Base-by-base conservation (phyloP, 73 alveolate species). In the Stentor coeruleus region DNA sequence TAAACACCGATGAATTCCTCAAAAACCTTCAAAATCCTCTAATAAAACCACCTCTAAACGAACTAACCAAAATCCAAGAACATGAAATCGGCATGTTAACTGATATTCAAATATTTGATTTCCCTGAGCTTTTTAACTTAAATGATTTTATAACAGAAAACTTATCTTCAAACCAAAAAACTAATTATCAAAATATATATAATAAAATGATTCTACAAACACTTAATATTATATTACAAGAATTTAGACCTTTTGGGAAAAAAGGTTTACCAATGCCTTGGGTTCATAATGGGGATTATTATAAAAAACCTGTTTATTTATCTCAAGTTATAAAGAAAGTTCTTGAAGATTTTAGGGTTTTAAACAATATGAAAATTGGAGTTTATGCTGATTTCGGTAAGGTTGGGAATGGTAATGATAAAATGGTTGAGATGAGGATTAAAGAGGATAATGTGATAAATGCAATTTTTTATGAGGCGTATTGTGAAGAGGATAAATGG, bases 181-280 rank as follows among this genome's bases (percentile, higher is more conserved):
- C 86, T 6, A 73, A 83, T 66, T 94, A 92, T 72, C 76, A 85
- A 86, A 97, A 94, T 74, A 92, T 94, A 49, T 97, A 94, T 82
- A 91, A 92, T 74, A 94, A 94, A 74, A 93, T 88, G 15, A 84
- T 94, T 15, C 92, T 89, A 66, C 96, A 91, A 59, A 96, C 94
- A 3, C 80, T 92, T 0, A 92, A 94, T 74, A 97, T 90, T 74
- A 94, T 96, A 3, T 59, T 94, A n/a, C 97, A 94, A 79, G 91
- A 93, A 4, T 79, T 39, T 38, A 80, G 98, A 73, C 97, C 97
- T 58, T 94, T 87, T 85, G 98, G 98, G 3, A 81, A 87, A 39
- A 81, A 87, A 82, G 97, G 98, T 6, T 89, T 86, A 30, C 98
- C 98, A 0, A 55, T 92, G 39, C 96, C 97, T 31, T 94, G 98